Conservation (phyloP, 768 basidiomycete genomes). For the Agrocybe chaxingu region DNA sequence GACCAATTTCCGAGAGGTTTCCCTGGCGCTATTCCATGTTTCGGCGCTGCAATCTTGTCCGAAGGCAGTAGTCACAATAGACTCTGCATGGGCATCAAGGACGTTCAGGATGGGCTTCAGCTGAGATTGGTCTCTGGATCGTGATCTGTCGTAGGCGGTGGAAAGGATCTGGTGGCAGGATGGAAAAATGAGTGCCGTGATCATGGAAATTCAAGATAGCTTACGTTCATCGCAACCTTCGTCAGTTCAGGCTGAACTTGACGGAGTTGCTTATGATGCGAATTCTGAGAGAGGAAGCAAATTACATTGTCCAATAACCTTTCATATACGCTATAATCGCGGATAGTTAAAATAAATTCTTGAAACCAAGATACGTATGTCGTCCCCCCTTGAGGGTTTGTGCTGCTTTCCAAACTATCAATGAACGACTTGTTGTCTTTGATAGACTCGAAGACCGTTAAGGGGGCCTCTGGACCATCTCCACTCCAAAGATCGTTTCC, state of each 20-base stretch:
- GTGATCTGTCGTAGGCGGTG: conserved; percentile 10
- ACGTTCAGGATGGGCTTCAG: conserved; percentile 22
- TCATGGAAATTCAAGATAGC: conserved; percentile 20
- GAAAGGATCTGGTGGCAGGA: conserved; percentile 21
- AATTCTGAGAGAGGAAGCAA: conserved; percentile 74
- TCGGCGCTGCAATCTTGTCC: conserved; percentile 26
- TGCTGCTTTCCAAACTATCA: conserved; percentile 37
- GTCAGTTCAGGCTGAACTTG: conserved; percentile 59
- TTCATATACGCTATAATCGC: conserved; percentile 43
- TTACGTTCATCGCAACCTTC: conserved; percentile 58
- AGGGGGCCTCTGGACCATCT: conserved; percentile 70
- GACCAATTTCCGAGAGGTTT: conserved; percentile 31
- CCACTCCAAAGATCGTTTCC: conserved; percentile 60
- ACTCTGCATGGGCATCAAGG: conserved; percentile 37
- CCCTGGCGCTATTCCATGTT: conserved; percentile 33
- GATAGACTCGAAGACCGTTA: conserved; percentile 77
- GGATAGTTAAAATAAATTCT: conserved; percentile 58
- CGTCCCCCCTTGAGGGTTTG: conserved; percentile 29
- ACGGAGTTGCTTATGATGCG: conserved; percentile 74
- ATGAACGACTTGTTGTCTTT: conserved; percentile 69
- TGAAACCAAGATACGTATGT: conserved; percentile 65
- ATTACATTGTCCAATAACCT: conserved; percentile 71
- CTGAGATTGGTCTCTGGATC: conserved; percentile 9
- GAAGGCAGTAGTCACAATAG: conserved; percentile 36
- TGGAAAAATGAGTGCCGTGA: neutral